Percentiles rank a stretch among this genome's conserved stretches.
Evolutionary conservation across 257 asterid genomes (phyloP).

Genomic region (Solanum infundibuliforme): DNA sequence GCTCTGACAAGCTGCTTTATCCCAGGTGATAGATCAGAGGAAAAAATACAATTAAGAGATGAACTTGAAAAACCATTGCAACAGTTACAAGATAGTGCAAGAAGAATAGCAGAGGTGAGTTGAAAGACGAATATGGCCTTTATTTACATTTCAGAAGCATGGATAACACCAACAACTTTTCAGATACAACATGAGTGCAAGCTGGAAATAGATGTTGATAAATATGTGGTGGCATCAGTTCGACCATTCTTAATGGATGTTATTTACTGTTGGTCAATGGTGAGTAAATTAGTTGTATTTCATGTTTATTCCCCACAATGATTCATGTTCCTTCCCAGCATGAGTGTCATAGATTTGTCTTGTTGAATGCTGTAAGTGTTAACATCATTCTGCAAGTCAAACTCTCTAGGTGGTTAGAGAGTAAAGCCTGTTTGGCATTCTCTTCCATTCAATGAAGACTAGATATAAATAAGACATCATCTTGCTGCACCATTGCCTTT

Average conservation of each 20-base stretch:
- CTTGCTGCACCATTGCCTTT: not conserved
- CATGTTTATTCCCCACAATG: not conserved
- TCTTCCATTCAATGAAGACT: not conserved
- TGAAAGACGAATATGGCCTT: not conserved
- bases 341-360: not conserved
- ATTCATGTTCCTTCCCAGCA: not conserved
- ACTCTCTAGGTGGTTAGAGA: not conserved
- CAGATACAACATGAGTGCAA: constrained; percentile 99
- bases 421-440: not conserved
- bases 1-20: constrained; percentile 91
- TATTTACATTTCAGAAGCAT: not conserved
- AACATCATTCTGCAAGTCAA: not conserved
- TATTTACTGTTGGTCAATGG: constrained; percentile 97
- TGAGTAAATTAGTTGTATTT: constrained; percentile 14
- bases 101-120: constrained; percentile 88
- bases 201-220: constrained; percentile 82
- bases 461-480: not conserved
- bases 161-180: not conserved
- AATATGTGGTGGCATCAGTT: constrained; percentile 86
- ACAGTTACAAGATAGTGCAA: constrained; percentile 93
- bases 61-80: constrained; percentile 83
- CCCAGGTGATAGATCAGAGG: constrained; percentile 76
- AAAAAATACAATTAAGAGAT: constrained; percentile 77
- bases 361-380: not conserved
- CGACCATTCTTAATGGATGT: constrained; percentile 94